Evolutionary conservation across 139 green algal genomes (phyloP), one percentile per base, ranked within the genome.

Genomic region (Mychonastes homosphaera): DNA sequence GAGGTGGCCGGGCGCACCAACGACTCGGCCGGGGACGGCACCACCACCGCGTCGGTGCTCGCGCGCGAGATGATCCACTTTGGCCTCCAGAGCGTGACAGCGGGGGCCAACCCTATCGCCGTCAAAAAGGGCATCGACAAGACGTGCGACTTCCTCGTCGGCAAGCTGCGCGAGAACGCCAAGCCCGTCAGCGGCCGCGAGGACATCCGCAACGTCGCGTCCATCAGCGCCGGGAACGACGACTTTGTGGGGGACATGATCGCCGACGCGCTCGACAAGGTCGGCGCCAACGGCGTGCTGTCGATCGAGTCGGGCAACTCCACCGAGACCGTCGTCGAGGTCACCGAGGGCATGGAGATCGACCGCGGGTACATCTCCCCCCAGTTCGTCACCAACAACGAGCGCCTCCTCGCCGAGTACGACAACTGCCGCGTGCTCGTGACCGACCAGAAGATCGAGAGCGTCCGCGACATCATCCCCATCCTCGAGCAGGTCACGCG

Each of bases 81-180:
- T 57, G 88, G 87, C 29, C 78, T 95, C 50, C 79, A 91, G 76
- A 63, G 65, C 27, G 89, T 98, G 26, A 94, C 87, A 7, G 65
- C 86, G 6, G 91, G 91, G 27, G 84, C 84, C 72, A 98, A 98
- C 83, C 92, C 92, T 32, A 86, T 98, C 29, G 67, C 62, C 38
- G 78, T 98, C 53, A 98, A 98, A 85, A 81, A 82, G 44, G 92
- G 92, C 63, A 96, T 98, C 59, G 92, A 98, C 69, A 95, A 96
- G 75, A 95, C 90, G 6, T 80, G 75, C 47, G 80, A 78, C 3
- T 82, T 70, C 64, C 72, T 97, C 44, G 82, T 96, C 30, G 72
- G 54, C 2, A 84, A 92, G 78, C 83, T 98, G 4, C 77, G 79
- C 67, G 77, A 90, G 65, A 63, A 79, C 3, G 82, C 92, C 19